Evolutionary conservation across 2,329 filamentous ascomycete genomes (phyloP), one percentile per base, ranked within the genome.

Genomic region (Clarireedia sp.): DNA sequence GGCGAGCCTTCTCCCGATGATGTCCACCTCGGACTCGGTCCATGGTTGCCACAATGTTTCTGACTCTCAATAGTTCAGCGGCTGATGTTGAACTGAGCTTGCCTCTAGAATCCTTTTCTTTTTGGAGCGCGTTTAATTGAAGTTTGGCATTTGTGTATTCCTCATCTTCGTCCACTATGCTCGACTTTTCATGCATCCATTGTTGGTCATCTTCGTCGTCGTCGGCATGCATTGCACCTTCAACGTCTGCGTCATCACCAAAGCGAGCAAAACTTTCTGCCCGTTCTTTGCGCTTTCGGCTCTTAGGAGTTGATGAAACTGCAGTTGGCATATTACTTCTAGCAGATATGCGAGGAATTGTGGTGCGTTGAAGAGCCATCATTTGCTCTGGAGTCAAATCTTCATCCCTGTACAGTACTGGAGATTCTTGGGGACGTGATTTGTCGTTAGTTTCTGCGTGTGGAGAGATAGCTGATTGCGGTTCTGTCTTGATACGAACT

Each of bases 171-270:
- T 49, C 45, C 14, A 8, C 38, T n/a, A 16, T 41, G 19, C 40
- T 29, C 16, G 12, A 33, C n/a, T 48, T 16, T 8, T 17, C 21
- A 33, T 48, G 23, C 51, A 54, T 54, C 51, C 51, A 54, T 26
- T 21, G 3, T 48, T 41, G 3, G 7, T 54, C 51, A 38, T 48
- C 44, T 40, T 54, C 52, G 8, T 41, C 37, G n/a, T 40, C 19
- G 6, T 41, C 38, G 38, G 19, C 38, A 41, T 41, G 38, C 14
- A 41, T 41, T 10, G n/a, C 10, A 41, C 5, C 19, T 8, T 62
- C 54, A 21, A 58, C 46, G 19, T 60, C 6, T 5, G 7, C 26
- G 9, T 50, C 29, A 14, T 54, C 48, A 16, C 58, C 48, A 8
- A n/a, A n/a, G 10, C 14, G 19, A 12, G 17, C 1, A 12, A 24